phyloP scores from a whole-genome alignment of 2,329 filamentous ascomycete genomes.

The Ophiostoma piceae region DNA sequence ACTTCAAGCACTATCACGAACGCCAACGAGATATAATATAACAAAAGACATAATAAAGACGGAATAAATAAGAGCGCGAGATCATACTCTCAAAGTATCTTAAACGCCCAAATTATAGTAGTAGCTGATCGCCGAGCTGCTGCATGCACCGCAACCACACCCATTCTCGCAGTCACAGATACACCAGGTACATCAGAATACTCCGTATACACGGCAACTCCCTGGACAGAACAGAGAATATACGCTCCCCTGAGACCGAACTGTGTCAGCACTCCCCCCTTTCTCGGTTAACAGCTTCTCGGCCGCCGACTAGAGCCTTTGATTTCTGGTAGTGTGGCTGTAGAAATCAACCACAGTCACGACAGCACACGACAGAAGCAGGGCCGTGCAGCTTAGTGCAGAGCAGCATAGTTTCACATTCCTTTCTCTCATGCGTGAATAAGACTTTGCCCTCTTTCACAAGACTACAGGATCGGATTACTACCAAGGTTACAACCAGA shows the following conservation, averaged over 20 bases:
- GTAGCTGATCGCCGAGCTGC: slow-evolving; percentile 7
- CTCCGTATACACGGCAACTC: not conserved
- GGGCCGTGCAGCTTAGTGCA: not conserved
- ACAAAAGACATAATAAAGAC: not conserved
- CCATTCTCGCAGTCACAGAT: not conserved
- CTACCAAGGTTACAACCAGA: not conserved
- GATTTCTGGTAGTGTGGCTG: not conserved
- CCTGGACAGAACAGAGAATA: not conserved
- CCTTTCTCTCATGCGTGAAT: not conserved
- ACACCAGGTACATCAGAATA: slow-evolving; percentile 1
- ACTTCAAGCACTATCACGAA: not conserved
- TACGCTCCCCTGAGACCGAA: not conserved
- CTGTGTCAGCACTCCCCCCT: not conserved
- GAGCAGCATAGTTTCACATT: not conserved
- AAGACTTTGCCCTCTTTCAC: not conserved
- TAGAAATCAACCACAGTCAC: not conserved
- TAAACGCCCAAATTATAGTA: not conserved
- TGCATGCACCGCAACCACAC: slow-evolving; percentile 3
- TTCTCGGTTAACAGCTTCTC: not conserved
- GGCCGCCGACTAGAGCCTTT: not conserved
- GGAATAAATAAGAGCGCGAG: not conserved
- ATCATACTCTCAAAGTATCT: not conserved
- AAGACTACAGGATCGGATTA: not conserved
- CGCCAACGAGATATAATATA: not conserved
- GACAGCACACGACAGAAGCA: slow-evolving; percentile 1